These are phyloP conservation scores for Achaetomiella virescens DNA, from an alignment of 495 filamentous ascomycete genomes.

Conservation along the genomic window DNA sequence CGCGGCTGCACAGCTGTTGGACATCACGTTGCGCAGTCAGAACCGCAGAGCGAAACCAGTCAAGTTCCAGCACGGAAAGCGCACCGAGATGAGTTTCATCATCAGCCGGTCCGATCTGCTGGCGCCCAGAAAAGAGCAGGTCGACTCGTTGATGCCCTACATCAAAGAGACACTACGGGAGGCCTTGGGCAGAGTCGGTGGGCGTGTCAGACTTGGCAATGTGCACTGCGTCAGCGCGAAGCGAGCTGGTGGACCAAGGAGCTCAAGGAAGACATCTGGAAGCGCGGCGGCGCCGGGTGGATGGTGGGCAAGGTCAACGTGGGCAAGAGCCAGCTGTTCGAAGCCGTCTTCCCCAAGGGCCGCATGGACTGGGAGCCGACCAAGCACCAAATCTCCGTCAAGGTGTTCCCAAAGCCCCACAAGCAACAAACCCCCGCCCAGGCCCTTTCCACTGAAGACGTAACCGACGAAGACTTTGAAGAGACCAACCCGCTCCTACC, in stretches of 20 bases:
- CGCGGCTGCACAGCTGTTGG: slow-evolving; percentile 51
- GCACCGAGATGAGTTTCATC: slow-evolving; percentile 74
- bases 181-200: slow-evolving; percentile 54
- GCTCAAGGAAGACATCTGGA: slow-evolving; percentile 75
- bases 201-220: slow-evolving; percentile 69
- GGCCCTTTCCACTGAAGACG: not conserved
- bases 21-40: slow-evolving; percentile 58
- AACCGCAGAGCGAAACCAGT: slow-evolving; percentile 64
- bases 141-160: slow-evolving; percentile 78
- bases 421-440: not conserved
- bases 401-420: slow-evolving; percentile 19
- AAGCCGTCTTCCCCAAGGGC: slow-evolving; percentile 79
- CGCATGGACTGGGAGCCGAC: slow-evolving; percentile 40
- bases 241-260: slow-evolving; percentile 80
- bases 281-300: slow-evolving; percentile 83
- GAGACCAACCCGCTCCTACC: slow-evolving; percentile 21
- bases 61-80: slow-evolving; percentile 55
- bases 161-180: slow-evolving; percentile 65
- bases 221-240: slow-evolving; percentile 78
- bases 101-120: slow-evolving; percentile 86
- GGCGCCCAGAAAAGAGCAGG: slow-evolving; percentile 69
- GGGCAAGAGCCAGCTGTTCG: slow-evolving; percentile 88
- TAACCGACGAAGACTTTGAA: slow-evolving; percentile 15
- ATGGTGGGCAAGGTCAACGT: slow-evolving; percentile 98
- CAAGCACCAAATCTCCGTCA: slow-evolving; percentile 30